A percentile compares a stretch with the other conserved stretches of the same genome.
Evolutionary conservation across 2,329 filamentous ascomycete genomes (phyloP).

Genomic region (Sordariomycetes sp.): DNA sequence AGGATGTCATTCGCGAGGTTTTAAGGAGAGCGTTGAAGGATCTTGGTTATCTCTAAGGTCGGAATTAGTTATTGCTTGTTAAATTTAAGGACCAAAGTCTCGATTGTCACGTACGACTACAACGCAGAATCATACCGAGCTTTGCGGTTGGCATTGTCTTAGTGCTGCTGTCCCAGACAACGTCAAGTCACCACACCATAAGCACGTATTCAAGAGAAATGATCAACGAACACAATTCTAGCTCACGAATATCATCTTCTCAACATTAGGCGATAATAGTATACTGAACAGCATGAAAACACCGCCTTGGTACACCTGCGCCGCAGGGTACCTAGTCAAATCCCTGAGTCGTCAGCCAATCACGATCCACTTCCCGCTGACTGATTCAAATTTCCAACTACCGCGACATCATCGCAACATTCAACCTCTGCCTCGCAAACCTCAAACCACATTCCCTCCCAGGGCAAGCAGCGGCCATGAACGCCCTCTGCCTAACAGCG

Average conservation of each 20-base stretch:
- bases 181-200: no score
- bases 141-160: no score
- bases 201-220: no score
- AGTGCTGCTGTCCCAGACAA: no score
- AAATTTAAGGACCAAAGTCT: no score
- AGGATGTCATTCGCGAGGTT: conserved; percentile 28
- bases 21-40: conserved; percentile 15
- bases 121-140: no score
- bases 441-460: not conserved
- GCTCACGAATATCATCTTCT: not conserved
- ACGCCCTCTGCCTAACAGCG: not conserved
- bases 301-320: not conserved
- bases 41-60: conserved; percentile 9
- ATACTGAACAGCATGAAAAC: not conserved
- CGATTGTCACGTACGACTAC: no score
- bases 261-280: not conserved
- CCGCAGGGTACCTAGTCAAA: not conserved
- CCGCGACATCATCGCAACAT: not conserved
- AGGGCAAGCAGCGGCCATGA: not conserved
- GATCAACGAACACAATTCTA: no score
- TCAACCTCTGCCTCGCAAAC: not conserved
- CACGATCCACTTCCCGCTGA: no score
- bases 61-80: no score
- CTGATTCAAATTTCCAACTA: conserved; percentile 1
- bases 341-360: no score